Evolutionary conservation across 768 basidiomycete species (phyloP).

Genomic region (Hysterangium stoloniferum): DNA sequence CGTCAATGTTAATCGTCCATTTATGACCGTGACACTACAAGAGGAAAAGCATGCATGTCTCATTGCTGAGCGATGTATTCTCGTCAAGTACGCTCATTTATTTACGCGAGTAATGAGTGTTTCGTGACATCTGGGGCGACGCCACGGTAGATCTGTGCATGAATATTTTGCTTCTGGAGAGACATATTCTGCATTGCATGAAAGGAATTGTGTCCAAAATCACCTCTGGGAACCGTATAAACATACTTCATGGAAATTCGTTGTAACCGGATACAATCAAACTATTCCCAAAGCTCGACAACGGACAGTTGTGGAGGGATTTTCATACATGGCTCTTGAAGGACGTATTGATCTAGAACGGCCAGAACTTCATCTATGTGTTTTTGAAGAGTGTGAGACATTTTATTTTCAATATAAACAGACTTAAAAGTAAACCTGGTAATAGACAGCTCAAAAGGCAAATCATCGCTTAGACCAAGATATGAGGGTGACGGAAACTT

Average conservation of each 20-base stretch:
- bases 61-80: conserved; percentile 71
- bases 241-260: conserved; percentile 75
- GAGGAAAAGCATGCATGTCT: conserved; percentile 63
- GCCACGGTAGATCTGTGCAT: conserved; percentile 53
- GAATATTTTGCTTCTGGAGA: conserved; percentile 69
- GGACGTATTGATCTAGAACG: conserved; percentile 78
- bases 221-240: conserved; percentile 50
- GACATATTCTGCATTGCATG: conserved; percentile 66
- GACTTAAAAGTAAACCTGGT: neutral
- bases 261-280: conserved; percentile 67
- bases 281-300: conserved; percentile 63
- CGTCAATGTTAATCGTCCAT: conserved; percentile 56
- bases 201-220: conserved; percentile 34
- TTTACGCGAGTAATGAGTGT: conserved; percentile 8
- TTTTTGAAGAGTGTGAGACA: conserved; percentile 81
- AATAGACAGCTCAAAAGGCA: conserved; percentile 44
- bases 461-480: conserved; percentile 32
- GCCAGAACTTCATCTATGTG: conserved; percentile 64
- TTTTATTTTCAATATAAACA: neutral
- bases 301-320: conserved; percentile 62
- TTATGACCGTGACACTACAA: conserved; percentile 63
- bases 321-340: conserved; percentile 75
- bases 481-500: conserved; percentile 63
- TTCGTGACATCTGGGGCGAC: neutral
- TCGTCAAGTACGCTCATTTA: conserved; percentile 60